Base-by-base conservation (phyloP, 768 basidiomycete species). In the Obba rivulosa region DNA sequence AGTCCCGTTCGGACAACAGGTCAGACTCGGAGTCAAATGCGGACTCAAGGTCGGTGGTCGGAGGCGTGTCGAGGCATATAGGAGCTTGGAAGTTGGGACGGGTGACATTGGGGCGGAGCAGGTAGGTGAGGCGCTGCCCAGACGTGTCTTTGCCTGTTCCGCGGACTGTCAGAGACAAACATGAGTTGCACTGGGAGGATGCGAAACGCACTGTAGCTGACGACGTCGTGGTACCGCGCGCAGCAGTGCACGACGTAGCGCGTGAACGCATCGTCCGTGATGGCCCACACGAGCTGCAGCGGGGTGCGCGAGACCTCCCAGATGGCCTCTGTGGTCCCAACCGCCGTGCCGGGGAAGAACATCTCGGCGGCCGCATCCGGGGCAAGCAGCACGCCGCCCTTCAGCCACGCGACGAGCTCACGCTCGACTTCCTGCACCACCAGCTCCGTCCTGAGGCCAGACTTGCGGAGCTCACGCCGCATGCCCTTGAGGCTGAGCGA, bases 231-330 rank as follows among this genome's bases (percentile, higher is more conserved):
- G 65, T 84, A 91, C 34, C 88, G 73, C 36, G 87, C 87, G 50
- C 85, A 83, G 55, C 88, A 91, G 54, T 92, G 89, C 5, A 91
- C 80, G 40, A 91, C 78, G 57, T 87, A 91, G 25, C 89, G 75
- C 23, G 84, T 80, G 67, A 89, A 91, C 0, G 80, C 72, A 58
- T 88, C 85, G 48, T 84, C 76, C 4, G 70, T 57, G 50, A 85
- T 80, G n/a, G 69, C 73, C 89, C 89, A 92, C 3, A 90, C 73
- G 17, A 91, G 72, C 61, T 81, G 77, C 10, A 78, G 65, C 1
- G 85, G 80, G 7, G 82, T 81, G 20, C 86, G 69, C 3, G 74
- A 74, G 11, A 91, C 70, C 58, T 92, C 87, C n/a, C 68, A 65
- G 21, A 91, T 75, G 9, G 73, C 69, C 5, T 74, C 74, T 36